Conservation (phyloP, 768 basidiomycete genomes). For the Coprinellus micaceus region DNA sequence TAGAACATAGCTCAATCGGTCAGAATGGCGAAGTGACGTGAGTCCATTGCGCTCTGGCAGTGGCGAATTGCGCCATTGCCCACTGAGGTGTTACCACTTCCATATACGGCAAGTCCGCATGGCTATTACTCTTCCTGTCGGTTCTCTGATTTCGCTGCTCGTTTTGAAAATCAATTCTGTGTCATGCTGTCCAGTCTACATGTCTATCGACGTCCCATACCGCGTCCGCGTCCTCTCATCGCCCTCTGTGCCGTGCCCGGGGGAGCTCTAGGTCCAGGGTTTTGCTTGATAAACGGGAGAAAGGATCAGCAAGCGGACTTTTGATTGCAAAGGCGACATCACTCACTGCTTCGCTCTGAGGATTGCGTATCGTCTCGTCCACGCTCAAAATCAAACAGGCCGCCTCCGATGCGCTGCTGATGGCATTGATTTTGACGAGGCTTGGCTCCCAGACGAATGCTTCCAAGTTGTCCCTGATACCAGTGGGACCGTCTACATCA, state of each 20-base stretch:
- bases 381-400: slow-evolving; percentile 94
- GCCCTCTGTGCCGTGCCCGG: slow-evolving; percentile 89
- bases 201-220: slow-evolving; percentile 65
- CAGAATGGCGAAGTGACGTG: background rate
- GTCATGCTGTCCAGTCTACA: slow-evolving; percentile 6
- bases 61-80: slow-evolving; percentile 14
- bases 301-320: slow-evolving; percentile 15
- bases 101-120: background rate
- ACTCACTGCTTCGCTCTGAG: slow-evolving; percentile 86
- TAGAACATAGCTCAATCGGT: background rate
- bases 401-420: slow-evolving; percentile 93
- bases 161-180: slow-evolving; percentile 6
- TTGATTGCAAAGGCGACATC: background rate
- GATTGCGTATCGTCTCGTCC: slow-evolving; percentile 95
- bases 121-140: background rate
- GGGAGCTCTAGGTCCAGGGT: slow-evolving; percentile 83
- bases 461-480: slow-evolving; percentile 94
- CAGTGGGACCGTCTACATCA: slow-evolving; percentile 85
- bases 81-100: background rate
- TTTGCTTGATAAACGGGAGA: slow-evolving; percentile 43
- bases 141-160: background rate
- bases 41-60: slow-evolving; percentile 14
- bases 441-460: slow-evolving; percentile 99
- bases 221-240: slow-evolving; percentile 82
- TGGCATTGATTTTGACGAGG: slow-evolving; percentile 91